Conservation (phyloP, 495 filamentous ascomycete species). For the Penicillium lividum region DNA sequence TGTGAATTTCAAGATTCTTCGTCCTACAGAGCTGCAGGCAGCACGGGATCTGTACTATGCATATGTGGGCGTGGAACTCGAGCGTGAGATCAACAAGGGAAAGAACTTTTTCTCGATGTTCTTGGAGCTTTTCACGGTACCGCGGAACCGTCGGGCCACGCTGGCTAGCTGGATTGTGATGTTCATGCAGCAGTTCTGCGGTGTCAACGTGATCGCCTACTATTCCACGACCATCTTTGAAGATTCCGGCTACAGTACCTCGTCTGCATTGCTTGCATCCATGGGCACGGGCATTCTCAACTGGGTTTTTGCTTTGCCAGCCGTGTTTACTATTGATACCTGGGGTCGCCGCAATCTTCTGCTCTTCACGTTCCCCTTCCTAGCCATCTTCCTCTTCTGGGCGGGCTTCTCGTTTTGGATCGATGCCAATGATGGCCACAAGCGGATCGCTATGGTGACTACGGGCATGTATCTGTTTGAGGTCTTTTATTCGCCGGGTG, state of each 20-base stretch:
- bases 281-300: slow-evolving; percentile 67
- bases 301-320: slow-evolving; percentile 66
- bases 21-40: slow-evolving; percentile 49
- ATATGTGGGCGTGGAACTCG: slow-evolving; percentile 47
- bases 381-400: slow-evolving; percentile 58
- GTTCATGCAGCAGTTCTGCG: slow-evolving; percentile 55
- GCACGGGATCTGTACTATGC: slow-evolving; percentile 58
- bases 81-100: slow-evolving; percentile 45
- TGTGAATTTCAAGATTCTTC: slow-evolving; percentile 44
- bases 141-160: slow-evolving; percentile 55
- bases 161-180: slow-evolving; percentile 53
- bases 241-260: slow-evolving; percentile 45
- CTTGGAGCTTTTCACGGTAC: slow-evolving; percentile 54
- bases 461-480: slow-evolving; percentile 55
- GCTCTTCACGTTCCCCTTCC: slow-evolving; percentile 64
- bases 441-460: slow-evolving; percentile 48
- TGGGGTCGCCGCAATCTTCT: slow-evolving; percentile 64
- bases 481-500: slow-evolving; percentile 56
- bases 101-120: slow-evolving; percentile 52
- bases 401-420: slow-evolving; percentile 62
- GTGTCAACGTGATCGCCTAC: slow-evolving; percentile 55
- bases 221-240: slow-evolving; percentile 59
- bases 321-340: slow-evolving; percentile 68
- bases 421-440: slow-evolving; percentile 33
- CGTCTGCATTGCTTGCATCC: slow-evolving; percentile 54